phyloP scores from a whole-genome alignment of 1,139 yeast genomes.

The Kazachstania sp. region DNA sequence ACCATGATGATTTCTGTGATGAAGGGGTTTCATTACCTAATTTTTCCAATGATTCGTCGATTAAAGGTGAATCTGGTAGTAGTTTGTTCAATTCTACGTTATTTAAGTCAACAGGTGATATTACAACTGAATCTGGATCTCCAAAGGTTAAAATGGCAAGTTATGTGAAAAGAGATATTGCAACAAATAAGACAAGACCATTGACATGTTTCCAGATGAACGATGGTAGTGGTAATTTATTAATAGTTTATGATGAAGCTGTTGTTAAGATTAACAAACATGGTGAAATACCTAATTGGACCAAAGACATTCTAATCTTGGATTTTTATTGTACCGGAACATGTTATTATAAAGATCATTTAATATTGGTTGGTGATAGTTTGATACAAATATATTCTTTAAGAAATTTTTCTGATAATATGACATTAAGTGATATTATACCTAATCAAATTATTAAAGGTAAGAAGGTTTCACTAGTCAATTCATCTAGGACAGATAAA shows the following conservation, averaged over 20 bases:
- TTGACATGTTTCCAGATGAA: slow-evolving; percentile 52
- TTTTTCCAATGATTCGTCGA: slow-evolving; percentile 27
- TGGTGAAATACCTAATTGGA: slow-evolving; percentile 52
- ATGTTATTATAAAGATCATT: slow-evolving; percentile 48
- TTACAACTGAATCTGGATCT: slow-evolving; percentile 32
- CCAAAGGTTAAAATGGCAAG: slow-evolving; percentile 30
- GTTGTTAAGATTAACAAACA: slow-evolving; percentile 61
- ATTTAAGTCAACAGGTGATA: slow-evolving; percentile 26
- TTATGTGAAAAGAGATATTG: slow-evolving; percentile 28
- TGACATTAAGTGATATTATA: slow-evolving; percentile 26
- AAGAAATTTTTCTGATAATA: slow-evolving; percentile 31
- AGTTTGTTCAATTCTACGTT: slow-evolving; percentile 27
- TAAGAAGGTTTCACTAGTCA: slow-evolving; percentile 47
- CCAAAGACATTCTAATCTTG: slow-evolving; percentile 46
- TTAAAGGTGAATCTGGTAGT: slow-evolving; percentile 20
- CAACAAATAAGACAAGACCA: slow-evolving; percentile 37
- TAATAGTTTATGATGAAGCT: slow-evolving; percentile 64
- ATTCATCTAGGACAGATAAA: slow-evolving; percentile 34
- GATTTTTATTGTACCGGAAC: slow-evolving; percentile 54
- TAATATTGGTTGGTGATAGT: slow-evolving; percentile 59
- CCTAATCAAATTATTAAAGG: slow-evolving; percentile 71
- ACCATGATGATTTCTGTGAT: slow-evolving; percentile 47
- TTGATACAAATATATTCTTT: slow-evolving; percentile 60
- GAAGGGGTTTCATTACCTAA: slow-evolving; percentile 47
- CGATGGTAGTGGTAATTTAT: slow-evolving; percentile 40